phyloP scores from a whole-genome alignment of 495 filamentous ascomycete species.

The Friedmanniomyces endolithicus region DNA sequence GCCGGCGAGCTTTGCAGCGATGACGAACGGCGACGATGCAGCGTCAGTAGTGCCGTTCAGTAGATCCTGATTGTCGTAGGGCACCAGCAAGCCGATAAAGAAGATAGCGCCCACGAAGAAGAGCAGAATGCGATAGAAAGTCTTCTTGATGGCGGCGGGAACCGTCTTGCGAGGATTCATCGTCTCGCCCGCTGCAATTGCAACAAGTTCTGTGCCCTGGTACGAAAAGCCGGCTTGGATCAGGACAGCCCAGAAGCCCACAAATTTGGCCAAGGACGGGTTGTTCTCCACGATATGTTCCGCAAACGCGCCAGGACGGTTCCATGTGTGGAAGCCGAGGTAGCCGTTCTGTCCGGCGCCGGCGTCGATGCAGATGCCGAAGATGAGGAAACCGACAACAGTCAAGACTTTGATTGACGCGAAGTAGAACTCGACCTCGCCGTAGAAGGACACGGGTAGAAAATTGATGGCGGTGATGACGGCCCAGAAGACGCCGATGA shows the following conservation, averaged over 20 bases:
- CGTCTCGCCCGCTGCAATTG: conserved; percentile 68
- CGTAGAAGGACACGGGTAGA: conserved; percentile 35
- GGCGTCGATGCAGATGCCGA: conserved; percentile 38
- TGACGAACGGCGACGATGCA: conserved; percentile 55
- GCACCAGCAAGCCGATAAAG: conserved; percentile 45
- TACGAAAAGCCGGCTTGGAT: conserved; percentile 36
- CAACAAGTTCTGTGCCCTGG: conserved; percentile 55
- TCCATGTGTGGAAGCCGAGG: conserved; percentile 51
- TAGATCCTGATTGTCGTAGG: conserved; percentile 26
- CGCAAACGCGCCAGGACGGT: conserved; percentile 47
- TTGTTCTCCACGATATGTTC: conserved; percentile 19
- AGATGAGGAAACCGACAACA: conserved; percentile 32
- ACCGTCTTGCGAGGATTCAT: conserved; percentile 64
- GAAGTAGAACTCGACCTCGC: conserved; percentile 37
- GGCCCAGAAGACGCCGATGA: conserved; percentile 33
- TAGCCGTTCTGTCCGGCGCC: conserved; percentile 38
- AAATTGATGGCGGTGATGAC: conserved; percentile 24
- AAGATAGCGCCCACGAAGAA: conserved; percentile 57
- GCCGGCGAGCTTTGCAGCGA: conserved; percentile 48
- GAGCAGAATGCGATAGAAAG: conserved; percentile 74
- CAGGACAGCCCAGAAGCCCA: conserved; percentile 28
- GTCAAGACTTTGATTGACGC: conserved; percentile 36
- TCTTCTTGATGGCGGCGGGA: conserved; percentile 63
- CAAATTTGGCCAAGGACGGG: conserved; percentile 23
- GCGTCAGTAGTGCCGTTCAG: conserved; percentile 42